These are phyloP conservation scores for Terana coerulea DNA, from an alignment of 768 basidiomycete species.

Conservation along the genomic window DNA sequence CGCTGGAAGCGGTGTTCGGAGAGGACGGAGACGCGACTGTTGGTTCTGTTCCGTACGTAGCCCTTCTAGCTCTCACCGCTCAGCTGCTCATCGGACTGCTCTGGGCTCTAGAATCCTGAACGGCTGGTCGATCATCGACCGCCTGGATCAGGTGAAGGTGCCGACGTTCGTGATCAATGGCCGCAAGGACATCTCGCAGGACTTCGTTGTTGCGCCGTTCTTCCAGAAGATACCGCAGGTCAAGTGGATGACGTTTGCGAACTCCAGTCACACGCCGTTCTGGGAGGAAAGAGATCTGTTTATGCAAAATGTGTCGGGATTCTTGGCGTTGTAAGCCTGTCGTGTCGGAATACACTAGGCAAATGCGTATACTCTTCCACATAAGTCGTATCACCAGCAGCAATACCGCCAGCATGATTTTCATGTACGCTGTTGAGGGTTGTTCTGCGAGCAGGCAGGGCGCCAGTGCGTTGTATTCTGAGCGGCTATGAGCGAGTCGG, in stretches of 20 bases:
- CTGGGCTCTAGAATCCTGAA: slow-evolving; percentile 19
- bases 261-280: slow-evolving; percentile 28
- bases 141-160: slow-evolving; percentile 22
- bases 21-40: slow-evolving; percentile 45
- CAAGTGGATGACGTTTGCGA: slow-evolving; percentile 28
- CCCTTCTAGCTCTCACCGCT: not conserved
- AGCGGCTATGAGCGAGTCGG: too few relatives aligned
- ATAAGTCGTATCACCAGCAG: not conserved
- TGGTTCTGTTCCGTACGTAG: slow-evolving; percentile 19
- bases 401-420: not conserved
- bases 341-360: not conserved
- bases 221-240: slow-evolving; percentile 22
- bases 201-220: slow-evolving; percentile 23
- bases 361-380: not conserved
- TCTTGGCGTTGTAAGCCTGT: slow-evolving; percentile 10
- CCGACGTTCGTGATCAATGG: slow-evolving; percentile 30
- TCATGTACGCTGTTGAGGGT: too few relatives aligned
- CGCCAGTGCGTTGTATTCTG: too few relatives aligned
- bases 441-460: too few relatives aligned
- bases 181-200: slow-evolving; percentile 26
- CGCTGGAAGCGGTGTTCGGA: slow-evolving; percentile 28
- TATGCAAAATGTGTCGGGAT: slow-evolving; percentile 21
- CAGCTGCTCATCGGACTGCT: not conserved
- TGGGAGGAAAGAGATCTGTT: slow-evolving; percentile 28
- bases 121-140: slow-evolving; percentile 25